Evolutionary conservation across 352 stramenopile species (phyloP), one percentile per base, ranked within the genome.

Genomic region (Pilasporangium apinafurcum): DNA sequence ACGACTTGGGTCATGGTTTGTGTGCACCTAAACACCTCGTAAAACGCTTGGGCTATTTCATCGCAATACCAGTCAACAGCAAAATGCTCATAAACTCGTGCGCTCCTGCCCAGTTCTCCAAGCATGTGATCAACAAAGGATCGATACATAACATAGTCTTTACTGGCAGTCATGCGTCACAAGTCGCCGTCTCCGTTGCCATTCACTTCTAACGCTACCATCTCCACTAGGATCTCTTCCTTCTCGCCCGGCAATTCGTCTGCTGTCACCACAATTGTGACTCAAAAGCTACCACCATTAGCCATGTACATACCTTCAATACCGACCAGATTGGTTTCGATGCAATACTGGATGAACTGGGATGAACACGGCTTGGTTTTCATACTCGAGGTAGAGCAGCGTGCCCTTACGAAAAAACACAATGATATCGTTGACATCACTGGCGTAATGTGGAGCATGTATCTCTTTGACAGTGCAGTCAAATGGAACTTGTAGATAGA

Each of bases 151-250:
- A 58, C 10, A 14, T 54, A 52, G 9, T 53, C 56, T 21, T 40
- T n/a, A 43, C 63, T 56, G 22, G 80, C 67, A 1, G 67, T 78
- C 62, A 83, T 57, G 37, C 70, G 62, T 1, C 70, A 59, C 36
- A 68, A 43, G 42, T 67, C 58, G 21, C 53, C 53, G 9, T 39
- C 21, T 27, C 34, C 20, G 5, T 48, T 8, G 2, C 1, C 8
- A n/a, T 56, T 67, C 33, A 37, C 44, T 21, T 64, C 43, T 30
- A 63, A 33, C 1, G 31, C 57, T 8, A 62, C 49, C 41, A 62
- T 62, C 12, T 45, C 58, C 5, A 54, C 42, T 1, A 67, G 12
- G n/a, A 14, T 34, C n/a, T n/a, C 30, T 34, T 34, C n/a, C 12
- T 34, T 34, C 30, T n/a, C n/a, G n/a, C 12, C 30, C 12, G n/a